Evolutionary conservation across 2,329 filamentous ascomycete genomes (phyloP).

Genomic region (Didymella arachidicola): DNA sequence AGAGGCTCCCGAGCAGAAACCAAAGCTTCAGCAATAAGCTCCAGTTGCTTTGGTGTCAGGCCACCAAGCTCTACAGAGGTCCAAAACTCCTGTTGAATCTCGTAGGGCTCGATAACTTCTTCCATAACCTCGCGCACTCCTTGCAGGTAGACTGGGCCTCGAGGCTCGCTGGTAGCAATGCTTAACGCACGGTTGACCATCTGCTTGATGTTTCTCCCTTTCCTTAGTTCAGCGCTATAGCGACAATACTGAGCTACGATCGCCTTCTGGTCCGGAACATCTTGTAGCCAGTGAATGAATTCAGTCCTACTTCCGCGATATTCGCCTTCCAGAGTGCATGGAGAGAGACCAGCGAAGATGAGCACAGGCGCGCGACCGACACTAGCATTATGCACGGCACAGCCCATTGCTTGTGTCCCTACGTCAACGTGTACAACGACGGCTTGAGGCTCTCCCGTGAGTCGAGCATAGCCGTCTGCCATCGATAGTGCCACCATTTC

Average conservation of each 20-base stretch:
- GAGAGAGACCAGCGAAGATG: slow-evolving; percentile 79
- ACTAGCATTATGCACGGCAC: slow-evolving; percentile 80
- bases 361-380: slow-evolving; percentile 76
- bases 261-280: slow-evolving; percentile 80
- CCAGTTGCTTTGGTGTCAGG: slow-evolving; percentile 62
- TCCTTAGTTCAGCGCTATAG: slow-evolving; percentile 82
- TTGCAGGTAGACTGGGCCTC: slow-evolving; percentile 80
- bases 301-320: slow-evolving; percentile 75
- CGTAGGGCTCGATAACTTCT: slow-evolving; percentile 71
- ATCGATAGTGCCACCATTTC: slow-evolving; percentile 89
- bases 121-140: slow-evolving; percentile 83
- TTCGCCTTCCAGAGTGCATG: slow-evolving; percentile 79
- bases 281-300: slow-evolving; percentile 87
- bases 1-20: slow-evolving; percentile 71
- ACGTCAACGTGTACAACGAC: slow-evolving; percentile 85
- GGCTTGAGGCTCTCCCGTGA: slow-evolving; percentile 75
- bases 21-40: slow-evolving; percentile 68
- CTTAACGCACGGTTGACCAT: slow-evolving; percentile 85
- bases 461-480: slow-evolving; percentile 77
- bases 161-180: slow-evolving; percentile 78
- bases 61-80: slow-evolving; percentile 72
- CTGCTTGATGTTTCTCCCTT: slow-evolving; percentile 85
- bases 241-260: slow-evolving; percentile 87
- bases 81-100: slow-evolving; percentile 75
- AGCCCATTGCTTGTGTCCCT: slow-evolving; percentile 80